Evolutionary conservation across 2,329 filamentous ascomycete species (phyloP).

Genomic region (Trichoderma pleuroti): DNA sequence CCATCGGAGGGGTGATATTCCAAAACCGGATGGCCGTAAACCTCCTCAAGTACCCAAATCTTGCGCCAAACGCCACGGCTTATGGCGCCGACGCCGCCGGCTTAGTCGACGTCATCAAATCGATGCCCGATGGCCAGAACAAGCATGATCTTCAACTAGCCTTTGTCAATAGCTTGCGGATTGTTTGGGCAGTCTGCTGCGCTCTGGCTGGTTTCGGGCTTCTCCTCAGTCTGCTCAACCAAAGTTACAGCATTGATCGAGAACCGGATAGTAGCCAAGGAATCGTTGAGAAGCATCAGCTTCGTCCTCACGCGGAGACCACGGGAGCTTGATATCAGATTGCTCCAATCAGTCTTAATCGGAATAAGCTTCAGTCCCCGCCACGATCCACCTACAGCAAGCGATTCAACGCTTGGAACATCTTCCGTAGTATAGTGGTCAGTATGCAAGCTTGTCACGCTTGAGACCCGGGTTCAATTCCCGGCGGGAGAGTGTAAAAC

Average conservation of each 20-base stretch:
- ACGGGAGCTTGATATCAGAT: background rate
- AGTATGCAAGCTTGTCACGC: slow-evolving; percentile 18
- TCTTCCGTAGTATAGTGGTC: slow-evolving; percentile 19
- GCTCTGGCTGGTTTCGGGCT: background rate
- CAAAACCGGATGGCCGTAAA: background rate
- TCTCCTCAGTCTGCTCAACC: background rate
- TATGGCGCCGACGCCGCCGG: background rate
- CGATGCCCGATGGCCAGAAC: background rate
- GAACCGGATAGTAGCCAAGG: background rate
- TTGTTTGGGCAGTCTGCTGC: background rate
- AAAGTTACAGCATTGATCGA: background rate
- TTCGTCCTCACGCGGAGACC: background rate
- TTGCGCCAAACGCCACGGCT: background rate
- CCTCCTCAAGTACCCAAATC: background rate
- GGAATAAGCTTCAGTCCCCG: background rate
- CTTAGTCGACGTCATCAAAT: background rate
- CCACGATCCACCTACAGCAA: slow-evolving; percentile 8
- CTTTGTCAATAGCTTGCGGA: background rate
- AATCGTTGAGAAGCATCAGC: background rate
- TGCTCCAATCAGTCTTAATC: background rate
- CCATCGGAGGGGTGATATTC: background rate
- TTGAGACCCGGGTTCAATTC: slow-evolving; percentile 18
- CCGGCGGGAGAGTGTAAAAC: slow-evolving; percentile 7
- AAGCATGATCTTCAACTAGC: background rate
- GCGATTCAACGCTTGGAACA: background rate